Evolutionary conservation across 2,329 filamentous ascomycete genomes (phyloP).

Genomic region (Nigrograna mackinnonii): DNA sequence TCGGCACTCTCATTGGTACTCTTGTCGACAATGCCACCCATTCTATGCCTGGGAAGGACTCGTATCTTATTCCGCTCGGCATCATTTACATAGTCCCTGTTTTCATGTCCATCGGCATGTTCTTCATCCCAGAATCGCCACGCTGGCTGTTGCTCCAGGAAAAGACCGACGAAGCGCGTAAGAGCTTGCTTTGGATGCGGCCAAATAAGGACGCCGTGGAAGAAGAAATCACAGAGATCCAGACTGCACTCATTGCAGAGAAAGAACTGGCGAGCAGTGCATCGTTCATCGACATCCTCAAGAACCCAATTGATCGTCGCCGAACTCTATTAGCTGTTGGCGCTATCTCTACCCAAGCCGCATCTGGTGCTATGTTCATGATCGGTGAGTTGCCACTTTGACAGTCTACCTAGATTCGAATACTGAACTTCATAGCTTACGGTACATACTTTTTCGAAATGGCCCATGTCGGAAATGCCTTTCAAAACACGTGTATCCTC

Average conservation of each 20-base stretch:
- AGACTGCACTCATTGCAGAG: constrained; percentile 29
- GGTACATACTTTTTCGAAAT: constrained; percentile 40
- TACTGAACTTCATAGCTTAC: constrained; percentile 18
- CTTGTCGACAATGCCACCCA: constrained; percentile 56
- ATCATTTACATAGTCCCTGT: constrained; percentile 59
- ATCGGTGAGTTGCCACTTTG: constrained; percentile 16
- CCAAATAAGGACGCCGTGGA: constrained; percentile 20
- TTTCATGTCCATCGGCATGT: constrained; percentile 46
- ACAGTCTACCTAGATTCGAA: background rate
- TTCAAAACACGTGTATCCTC: constrained; percentile 61
- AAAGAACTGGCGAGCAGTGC: constrained; percentile 55
- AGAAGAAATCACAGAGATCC: constrained; percentile 28
- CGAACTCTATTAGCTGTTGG: constrained; percentile 54
- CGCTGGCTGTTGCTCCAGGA: constrained; percentile 45
- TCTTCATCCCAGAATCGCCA: constrained; percentile 43
- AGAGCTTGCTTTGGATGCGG: constrained; percentile 30
- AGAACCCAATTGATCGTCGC: constrained; percentile 56
- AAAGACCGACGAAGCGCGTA: constrained; percentile 19
- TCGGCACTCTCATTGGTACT: constrained; percentile 49
- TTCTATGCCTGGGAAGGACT: constrained; percentile 14
- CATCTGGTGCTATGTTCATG: constrained; percentile 57
- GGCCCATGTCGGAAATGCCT: constrained; percentile 45
- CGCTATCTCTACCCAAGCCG: constrained; percentile 55
- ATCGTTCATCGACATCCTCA: constrained; percentile 54
- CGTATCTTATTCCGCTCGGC: constrained; percentile 53